Conservation (phyloP, 371 early-diverging fungal genomes). For the Mucor racemosus region DNA sequence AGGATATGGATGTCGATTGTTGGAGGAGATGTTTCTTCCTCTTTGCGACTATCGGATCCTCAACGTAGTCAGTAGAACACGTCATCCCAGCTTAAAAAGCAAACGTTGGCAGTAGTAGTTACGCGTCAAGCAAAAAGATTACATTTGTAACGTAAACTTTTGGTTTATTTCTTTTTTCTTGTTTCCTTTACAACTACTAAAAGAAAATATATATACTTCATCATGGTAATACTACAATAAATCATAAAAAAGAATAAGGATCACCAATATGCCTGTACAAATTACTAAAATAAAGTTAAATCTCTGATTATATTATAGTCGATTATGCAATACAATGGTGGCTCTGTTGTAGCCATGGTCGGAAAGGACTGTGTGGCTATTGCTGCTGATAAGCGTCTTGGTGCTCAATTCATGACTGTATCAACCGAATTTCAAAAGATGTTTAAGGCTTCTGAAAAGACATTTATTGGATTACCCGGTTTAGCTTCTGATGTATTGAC, state of each 20-base stretch:
- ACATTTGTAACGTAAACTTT: constrained; percentile 6
- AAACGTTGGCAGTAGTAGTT: constrained; percentile 14
- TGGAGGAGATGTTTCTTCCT: neutral
- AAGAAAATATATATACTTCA: constrained; percentile 16
- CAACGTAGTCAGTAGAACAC: constrained; percentile 6
- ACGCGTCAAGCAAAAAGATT: constrained; percentile 18
- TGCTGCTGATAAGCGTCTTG: constrained; percentile 94
- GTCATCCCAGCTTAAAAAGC: constrained; percentile 10
- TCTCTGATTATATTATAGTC: constrained; percentile 42
- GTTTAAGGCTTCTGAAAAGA: constrained; percentile 85
- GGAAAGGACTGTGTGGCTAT: constrained; percentile 99
- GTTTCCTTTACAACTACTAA: constrained; percentile 5
- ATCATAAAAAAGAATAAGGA: too few species aligned
- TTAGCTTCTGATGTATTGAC: constrained; percentile 98
- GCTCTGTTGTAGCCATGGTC: constrained; percentile 97
- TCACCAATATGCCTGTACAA: too few species aligned
- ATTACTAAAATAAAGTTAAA: neutral
- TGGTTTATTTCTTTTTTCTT: neutral
- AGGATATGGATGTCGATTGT: too few species aligned
- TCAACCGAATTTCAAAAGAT: constrained; percentile 95
- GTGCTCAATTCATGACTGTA: constrained; percentile 94
- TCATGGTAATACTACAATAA: constrained; percentile 3
- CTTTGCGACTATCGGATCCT: neutral
- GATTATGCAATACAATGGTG: constrained; percentile 93
- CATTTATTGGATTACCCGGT: constrained; percentile 93